Percentiles rank a stretch among this genome's conserved stretches.
Conservation (phyloP, 345 rosid species). For the Brassica napus region Da-Ae NC_063447.1:31155001-31155500, state of each 20-base stretch:
- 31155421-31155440: too few species aligned
- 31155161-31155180: not conserved
- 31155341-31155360: not conserved
- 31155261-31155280: not conserved
- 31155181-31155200: not conserved
- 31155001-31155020: not conserved
- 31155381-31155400: not conserved
- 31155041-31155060: not conserved
- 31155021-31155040: not conserved
- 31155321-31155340: not conserved
- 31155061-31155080: not conserved
- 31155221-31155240: not conserved
- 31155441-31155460: too few species aligned
- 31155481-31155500: too few species aligned
- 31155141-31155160: not conserved
- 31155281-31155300: not conserved
- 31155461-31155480: too few species aligned
- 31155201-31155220: not conserved
- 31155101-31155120: not conserved
- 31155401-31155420: not conserved
- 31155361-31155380: not conserved
- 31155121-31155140: not conserved
- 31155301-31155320: too few species aligned
- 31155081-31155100: not conserved
- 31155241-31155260: not conserved